Evolutionary conservation across 2,329 filamentous ascomycete genomes (phyloP).

Genomic region (Fusarium napiforme): DNA sequence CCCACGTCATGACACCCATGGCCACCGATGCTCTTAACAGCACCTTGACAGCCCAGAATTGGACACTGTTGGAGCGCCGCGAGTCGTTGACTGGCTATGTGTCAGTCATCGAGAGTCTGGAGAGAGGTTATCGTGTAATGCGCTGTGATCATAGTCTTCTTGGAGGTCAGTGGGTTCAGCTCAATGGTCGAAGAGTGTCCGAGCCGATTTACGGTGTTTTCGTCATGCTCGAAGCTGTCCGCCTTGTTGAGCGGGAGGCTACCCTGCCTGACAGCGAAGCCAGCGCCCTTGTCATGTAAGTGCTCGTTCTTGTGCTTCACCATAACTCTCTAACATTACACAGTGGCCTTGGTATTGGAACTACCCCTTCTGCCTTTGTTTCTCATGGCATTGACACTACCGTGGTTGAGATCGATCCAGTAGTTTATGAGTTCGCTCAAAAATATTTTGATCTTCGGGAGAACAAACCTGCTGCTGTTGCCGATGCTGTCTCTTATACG

Average conservation of each 20-base stretch:
- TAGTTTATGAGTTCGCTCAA: constrained; percentile 83
- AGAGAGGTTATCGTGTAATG: constrained; percentile 80
- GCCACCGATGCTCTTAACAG: constrained; percentile 73
- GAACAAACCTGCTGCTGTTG: constrained; percentile 83
- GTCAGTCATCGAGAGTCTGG: constrained; percentile 82
- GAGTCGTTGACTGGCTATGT: constrained; percentile 94
- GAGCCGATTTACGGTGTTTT: constrained; percentile 98
- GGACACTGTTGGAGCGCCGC: constrained; percentile 79
- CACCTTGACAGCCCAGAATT: constrained; percentile 73
- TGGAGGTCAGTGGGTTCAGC: constrained; percentile 86
- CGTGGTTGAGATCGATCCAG: constrained; percentile 92
- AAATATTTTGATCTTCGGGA: constrained; percentile 83
- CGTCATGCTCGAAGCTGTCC: constrained; percentile 90
- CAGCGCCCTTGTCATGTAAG: constrained; percentile 86
- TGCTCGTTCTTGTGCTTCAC: constrained; percentile 17
- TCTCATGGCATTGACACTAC: constrained; percentile 91
- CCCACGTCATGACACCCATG: constrained; percentile 73
- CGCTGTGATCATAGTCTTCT: constrained; percentile 94
- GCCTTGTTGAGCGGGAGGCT: constrained; percentile 74
- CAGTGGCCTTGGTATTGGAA: constrained; percentile 91
- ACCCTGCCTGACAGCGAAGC: constrained; percentile 71
- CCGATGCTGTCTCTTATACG: constrained; percentile 82
- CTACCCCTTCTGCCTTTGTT: constrained; percentile 86
- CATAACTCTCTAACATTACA: constrained; percentile 9
- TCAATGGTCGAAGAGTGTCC: constrained; percentile 65